Evolutionary conservation across 2,329 filamentous ascomycete species (phyloP), one percentile per base, ranked within the genome.

Genomic region (Trichothecium roseum): DNA sequence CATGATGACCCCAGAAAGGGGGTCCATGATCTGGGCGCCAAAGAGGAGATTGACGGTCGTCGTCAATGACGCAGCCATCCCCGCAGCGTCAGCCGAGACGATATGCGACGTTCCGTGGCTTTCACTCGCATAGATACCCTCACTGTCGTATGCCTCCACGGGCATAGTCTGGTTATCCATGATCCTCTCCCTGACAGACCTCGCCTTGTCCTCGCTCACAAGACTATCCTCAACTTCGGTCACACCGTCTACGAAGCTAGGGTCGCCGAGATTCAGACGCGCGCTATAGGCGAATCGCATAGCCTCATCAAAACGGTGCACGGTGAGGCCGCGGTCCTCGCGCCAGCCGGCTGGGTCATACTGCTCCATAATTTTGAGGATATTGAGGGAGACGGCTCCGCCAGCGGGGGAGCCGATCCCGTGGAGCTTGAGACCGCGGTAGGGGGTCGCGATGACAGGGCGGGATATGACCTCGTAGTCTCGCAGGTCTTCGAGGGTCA

Each of bases 31-130:
- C 15, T 77, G 69, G 18, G 78, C 81, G 31, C 89, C 89, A 48
- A 94, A 96, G 3, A 91, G 68, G 4, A 91, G 67, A 56, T 95
- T 95, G 38, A 95, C 66, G 0, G 89, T 95, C 1, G 86, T 91
- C 0, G 88, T 95, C 10, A 87, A 68, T 2, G 83, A 81, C 26
- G 93, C 72, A 3, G 86, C 78, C 55, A 94, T 66, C 6, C 88
- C 88, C 0, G 71, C 68, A 7, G 59, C 56, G 54, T 95, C 89
- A 0, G 80, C 77, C 0, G 83, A 67, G 1, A 84, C 76, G 8
- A 88, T 61, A 45, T 87, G 83, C 14, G 75, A 81, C 0, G 84
- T 89, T 2, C 84, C 84, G 33, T 81, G 78, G 40, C 78, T 82
- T 3, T 82, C 72, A 13, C 83, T 65, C 5, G 71, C 69, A 50